phyloP scores from a whole-genome alignment of 164 flowering plant species.

The Taxillus chinensis region DNA sequence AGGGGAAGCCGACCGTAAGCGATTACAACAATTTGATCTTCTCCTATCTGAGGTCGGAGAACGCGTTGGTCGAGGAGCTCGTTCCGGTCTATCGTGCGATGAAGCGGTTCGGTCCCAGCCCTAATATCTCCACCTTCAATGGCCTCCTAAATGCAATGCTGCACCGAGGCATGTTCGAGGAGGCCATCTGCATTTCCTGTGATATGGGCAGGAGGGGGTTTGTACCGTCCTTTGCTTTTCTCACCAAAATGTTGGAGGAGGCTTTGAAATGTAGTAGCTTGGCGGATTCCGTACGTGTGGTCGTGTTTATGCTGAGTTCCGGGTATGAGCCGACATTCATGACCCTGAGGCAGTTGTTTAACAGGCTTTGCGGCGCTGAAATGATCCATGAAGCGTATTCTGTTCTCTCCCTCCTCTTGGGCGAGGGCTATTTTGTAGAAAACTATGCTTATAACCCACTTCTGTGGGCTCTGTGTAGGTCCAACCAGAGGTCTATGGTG shows the following conservation, averaged over 20 bases:
- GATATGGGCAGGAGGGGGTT: conserved; percentile 36
- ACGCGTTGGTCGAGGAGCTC: conserved; percentile 15
- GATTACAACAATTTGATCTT: conserved; percentile 40
- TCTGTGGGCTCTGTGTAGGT: conserved; percentile 40
- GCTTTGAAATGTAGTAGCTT: conserved; percentile 15
- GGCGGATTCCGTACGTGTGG: conserved; percentile 13
- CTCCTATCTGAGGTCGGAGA: conserved; percentile 21
- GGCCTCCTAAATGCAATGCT: conserved; percentile 32
- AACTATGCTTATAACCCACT: conserved; percentile 27
- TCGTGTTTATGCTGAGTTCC: conserved; percentile 34
- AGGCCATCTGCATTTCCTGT: conserved; percentile 16
- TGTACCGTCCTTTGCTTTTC: conserved; percentile 25
- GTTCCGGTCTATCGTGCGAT: conserved; percentile 21
- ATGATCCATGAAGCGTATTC: conserved; percentile 24
- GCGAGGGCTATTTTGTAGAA: conserved; percentile 16
- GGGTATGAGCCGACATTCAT: conserved; percentile 20
- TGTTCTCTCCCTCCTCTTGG: conserved; percentile 19
- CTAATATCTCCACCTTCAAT: conserved; percentile 34
- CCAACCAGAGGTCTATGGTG: conserved; percentile 16
- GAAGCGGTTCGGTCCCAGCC: conserved; percentile 30
- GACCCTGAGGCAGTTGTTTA: conserved; percentile 17
- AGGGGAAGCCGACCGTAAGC: conserved; percentile 29
- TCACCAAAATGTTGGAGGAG: conserved; percentile 24
- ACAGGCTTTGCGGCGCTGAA: conserved; percentile 17
- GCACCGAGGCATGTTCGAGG: conserved; percentile 11